Evolutionary conservation across 495 filamentous ascomycete species (phyloP), one percentile per base, ranked within the genome.

Genomic region (Rusavskia elegans): DNA sequence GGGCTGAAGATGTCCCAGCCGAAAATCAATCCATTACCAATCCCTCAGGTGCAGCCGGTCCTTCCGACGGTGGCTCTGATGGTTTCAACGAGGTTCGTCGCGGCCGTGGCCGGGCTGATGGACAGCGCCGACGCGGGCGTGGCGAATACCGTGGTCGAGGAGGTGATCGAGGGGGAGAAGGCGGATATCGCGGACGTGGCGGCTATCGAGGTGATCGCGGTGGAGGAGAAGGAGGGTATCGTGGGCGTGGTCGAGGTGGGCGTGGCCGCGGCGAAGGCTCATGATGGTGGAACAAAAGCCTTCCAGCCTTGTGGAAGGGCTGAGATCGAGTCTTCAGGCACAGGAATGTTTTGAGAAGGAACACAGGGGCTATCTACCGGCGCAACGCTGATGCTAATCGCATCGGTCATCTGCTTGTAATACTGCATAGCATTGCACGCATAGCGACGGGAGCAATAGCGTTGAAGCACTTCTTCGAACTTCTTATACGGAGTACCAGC

Each of bases 21-120:
- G 52, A 51, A 51, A 41, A 53, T 19, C 51, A 61, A 55, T 29
- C 55, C 25, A 49, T 68, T 27, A 63, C 75, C 52, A 59, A 36
- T 10, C 57, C 59, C 9, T 55, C 60, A 36, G 63, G 64, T 44
- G 59, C 70, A 17, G 57, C 65, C 55, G 45, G 68, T 36, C 45
- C 63, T 19, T 35, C 58, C 55, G 20, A 56, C 36, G 48, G 67
- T 32, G 66, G 74, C 51, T 61, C 63, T 50, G 84, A 89, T 54
- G 84, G 80, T 41, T 89, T 89, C 66, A 80, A 82, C 50, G 74
- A 78, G 55, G 82, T 88, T 10, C 76, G 78, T 49, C 80, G 71
- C 53, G 59, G 68, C 32, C 66, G 66, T 54, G 65, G 65, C 46
- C 72, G 68, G 53, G 74, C 73, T 30, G 74, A 79, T 54, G 69